Evolutionary conservation across 2,329 filamentous ascomycete genomes (phyloP).

Genomic region (Pseudogymnoascus sp.): DNA sequence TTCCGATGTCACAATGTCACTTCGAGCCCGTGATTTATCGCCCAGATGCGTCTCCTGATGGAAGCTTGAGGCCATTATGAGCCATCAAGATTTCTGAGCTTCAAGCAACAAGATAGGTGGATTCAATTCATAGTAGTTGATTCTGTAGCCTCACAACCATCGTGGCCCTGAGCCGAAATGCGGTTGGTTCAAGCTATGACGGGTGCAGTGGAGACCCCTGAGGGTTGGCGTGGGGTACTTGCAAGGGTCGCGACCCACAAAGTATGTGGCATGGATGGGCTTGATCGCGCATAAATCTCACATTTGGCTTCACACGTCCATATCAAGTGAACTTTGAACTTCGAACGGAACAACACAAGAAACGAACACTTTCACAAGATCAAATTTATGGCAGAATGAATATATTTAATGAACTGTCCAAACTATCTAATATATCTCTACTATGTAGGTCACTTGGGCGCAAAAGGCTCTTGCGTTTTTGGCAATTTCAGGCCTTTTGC

Average conservation of each 20-base stretch:
- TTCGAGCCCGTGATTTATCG: background rate
- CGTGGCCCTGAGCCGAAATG: background rate
- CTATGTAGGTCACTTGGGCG: background rate
- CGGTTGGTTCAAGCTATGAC: conserved; percentile 5
- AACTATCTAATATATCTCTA: background rate
- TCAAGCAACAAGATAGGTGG: background rate
- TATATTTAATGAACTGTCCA: background rate
- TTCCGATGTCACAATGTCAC: background rate
- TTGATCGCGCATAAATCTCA: background rate
- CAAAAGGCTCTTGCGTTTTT: background rate
- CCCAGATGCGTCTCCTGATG: background rate
- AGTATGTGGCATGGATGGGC: background rate
- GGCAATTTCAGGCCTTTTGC: background rate
- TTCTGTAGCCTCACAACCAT: background rate
- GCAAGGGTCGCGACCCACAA: conserved; percentile 2
- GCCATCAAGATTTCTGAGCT: background rate
- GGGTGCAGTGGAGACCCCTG: background rate
- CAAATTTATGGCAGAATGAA: background rate
- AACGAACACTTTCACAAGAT: background rate
- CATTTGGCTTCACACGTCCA: background rate
- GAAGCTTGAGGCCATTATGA: background rate
- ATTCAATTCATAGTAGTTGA: background rate
- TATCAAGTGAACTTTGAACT: background rate
- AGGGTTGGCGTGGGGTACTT: conserved; percentile 3
- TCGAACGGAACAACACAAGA: background rate